These are phyloP conservation scores for Phialocephala sp. DNA, from an alignment of 2,329 filamentous ascomycete genomes.

Conservation along the genomic window DNA sequence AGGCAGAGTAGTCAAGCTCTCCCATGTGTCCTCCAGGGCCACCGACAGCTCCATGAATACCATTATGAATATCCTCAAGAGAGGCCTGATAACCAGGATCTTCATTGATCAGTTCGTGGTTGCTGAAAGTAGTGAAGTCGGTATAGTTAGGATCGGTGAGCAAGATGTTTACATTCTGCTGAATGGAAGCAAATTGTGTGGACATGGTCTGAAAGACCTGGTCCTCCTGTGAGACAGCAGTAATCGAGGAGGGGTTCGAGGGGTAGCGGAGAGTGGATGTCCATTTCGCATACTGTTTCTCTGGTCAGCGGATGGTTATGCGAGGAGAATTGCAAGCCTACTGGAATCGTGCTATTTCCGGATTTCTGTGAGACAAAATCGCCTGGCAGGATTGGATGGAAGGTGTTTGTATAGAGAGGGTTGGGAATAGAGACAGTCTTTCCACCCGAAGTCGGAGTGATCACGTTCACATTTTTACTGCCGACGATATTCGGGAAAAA, in stretches of 20 bases:
- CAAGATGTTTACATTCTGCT: constrained; percentile 35
- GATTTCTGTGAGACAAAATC: constrained; percentile 25
- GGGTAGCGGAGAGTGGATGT: constrained; percentile 35
- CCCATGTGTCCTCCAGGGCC: constrained; percentile 65
- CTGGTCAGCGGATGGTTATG: background rate
- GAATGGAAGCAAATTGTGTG: constrained; percentile 33
- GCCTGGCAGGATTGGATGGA: constrained; percentile 52
- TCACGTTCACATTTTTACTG: constrained; percentile 28
- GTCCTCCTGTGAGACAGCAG: constrained; percentile 32
- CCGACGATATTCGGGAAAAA: constrained; percentile 48
- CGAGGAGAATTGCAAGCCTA: constrained; percentile 10
- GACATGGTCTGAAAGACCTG: constrained; percentile 32
- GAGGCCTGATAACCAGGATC: constrained; percentile 31
- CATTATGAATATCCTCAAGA: constrained; percentile 67
- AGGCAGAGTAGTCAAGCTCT: constrained; percentile 73
- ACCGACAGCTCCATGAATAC: constrained; percentile 63
- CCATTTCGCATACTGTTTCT: constrained; percentile 31
- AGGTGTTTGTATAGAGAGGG: constrained; percentile 65
- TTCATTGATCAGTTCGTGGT: constrained; percentile 62
- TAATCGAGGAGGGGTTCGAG: constrained; percentile 25
- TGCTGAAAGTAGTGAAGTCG: constrained; percentile 72
- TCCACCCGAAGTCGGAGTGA: constrained; percentile 44
- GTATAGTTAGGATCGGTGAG: constrained; percentile 59
- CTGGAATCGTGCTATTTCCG: constrained; percentile 11
- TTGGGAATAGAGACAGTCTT: constrained; percentile 66